Percentiles rank a stretch among this genome's conserved stretches.
Evolutionary conservation across 305 asterid species (phyloP).

Genomic region (Vinca major): DNA sequence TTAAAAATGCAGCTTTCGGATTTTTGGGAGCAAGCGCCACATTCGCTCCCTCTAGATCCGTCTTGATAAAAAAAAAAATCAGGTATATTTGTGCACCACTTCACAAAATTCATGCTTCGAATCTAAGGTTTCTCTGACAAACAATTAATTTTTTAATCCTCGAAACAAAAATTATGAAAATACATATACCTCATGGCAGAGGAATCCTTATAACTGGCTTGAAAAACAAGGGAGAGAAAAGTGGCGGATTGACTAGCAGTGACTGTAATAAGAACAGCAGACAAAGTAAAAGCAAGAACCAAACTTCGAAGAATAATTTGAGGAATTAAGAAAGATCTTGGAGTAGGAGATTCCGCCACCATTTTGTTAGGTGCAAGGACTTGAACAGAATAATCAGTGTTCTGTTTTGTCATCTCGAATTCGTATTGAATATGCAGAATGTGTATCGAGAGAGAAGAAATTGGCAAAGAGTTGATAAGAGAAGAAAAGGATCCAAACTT

Average conservation of each 20-base stretch:
- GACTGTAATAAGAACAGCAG: conserved; percentile 24
- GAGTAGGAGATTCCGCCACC: not conserved
- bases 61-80: too few relatives aligned
- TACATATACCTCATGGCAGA: conserved; percentile 27
- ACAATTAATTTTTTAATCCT: too few relatives aligned
- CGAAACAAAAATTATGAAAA: too few relatives aligned
- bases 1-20: too few relatives aligned
- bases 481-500: not conserved
- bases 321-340: not conserved
- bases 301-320: conserved; percentile 33
- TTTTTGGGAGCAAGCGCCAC: too few relatives aligned
- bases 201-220: conserved; percentile 33
- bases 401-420: conserved; percentile 14
- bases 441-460: too few relatives aligned
- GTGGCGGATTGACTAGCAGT: conserved; percentile 25
- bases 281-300: conserved; percentile 28
- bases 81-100: too few relatives aligned
- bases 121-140: too few relatives aligned
- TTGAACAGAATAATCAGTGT: not conserved
- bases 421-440: not conserved
- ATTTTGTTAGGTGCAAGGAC: not conserved
- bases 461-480: not conserved
- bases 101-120: too few relatives aligned
- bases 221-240: conserved; percentile 23
- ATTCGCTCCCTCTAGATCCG: too few relatives aligned